Base-by-base conservation (phyloP, 2,329 filamentous ascomycete species). In the Verticillium albo-atrum region DNA sequence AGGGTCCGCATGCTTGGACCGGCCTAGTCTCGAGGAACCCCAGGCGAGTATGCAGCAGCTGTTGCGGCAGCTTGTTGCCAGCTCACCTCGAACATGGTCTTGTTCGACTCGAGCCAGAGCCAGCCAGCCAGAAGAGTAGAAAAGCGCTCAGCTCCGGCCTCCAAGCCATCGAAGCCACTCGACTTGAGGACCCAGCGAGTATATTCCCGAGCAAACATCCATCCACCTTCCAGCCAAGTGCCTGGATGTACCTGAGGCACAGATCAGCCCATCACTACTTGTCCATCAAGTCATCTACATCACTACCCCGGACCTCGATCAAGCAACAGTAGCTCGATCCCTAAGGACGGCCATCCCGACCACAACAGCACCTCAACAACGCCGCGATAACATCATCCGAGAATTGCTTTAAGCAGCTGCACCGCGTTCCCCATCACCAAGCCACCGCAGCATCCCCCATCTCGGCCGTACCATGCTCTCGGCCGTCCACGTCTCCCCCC, bases 401-500 rank as follows among this genome's bases (percentile, higher is more conserved):
- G 9, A 20, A 10, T 47, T 23, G 42, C n/a, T 3, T 26, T 50
- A 20, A 23, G 20, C 42, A 23, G 3, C 58, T 53, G 58, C 62
- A 51, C 20, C 57, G 25, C 34, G 23, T 50, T 12, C 54, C 58
- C 25, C 17, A 47, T 62, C 42, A 28, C 54, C 57, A 57, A 28
- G 12, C 50, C 51, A 53, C 15, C 34, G 26, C 37, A 51, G 27
- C 35, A 34, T 35, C 57, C 60, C 55, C 53, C 27, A 12, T 20
- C 26, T 56, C 55, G 60, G 63, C 62, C 62, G 62, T 64, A 64
- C 59, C 60, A 64, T 64, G 63, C 63, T 62, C 63, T 57, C 55
- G 56, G 59, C 61, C 58, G 58, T 62, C 58, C 55, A 63, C 30
- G 52, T 62, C 59, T 54, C 56, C 60, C 54, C 55, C 37, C 51